Conservation (phyloP, 176 grass and related monocot genomes). For the Avena insularis region DNA sequence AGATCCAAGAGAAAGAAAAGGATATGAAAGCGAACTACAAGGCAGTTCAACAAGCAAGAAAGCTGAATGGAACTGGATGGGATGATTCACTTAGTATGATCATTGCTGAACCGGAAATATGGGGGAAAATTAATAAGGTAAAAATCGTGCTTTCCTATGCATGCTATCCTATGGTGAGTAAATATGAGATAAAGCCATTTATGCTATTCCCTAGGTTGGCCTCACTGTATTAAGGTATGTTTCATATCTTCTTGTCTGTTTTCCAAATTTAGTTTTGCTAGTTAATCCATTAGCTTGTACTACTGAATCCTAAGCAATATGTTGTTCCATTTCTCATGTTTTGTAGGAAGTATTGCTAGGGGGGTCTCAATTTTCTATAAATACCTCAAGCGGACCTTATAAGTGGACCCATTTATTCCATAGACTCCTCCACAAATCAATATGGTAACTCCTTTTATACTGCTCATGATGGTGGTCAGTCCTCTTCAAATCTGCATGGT, state of each 20-base stretch:
- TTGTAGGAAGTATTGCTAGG: neutral
- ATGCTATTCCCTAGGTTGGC: no score
- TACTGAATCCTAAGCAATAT: neutral
- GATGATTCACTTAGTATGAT: neutral
- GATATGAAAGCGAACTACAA: neutral
- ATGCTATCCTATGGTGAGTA: neutral
- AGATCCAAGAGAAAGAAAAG: neutral
- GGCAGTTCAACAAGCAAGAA: neutral
- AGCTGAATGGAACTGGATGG: neutral
- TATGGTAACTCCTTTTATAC: no score
- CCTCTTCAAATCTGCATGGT: no score
- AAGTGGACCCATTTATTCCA: no score
- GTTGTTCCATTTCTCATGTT: neutral
- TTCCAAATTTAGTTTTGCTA: no score
- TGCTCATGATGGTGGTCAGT: no score
- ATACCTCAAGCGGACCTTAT: no score
- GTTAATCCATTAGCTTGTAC: no score
- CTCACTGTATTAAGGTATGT: no score
- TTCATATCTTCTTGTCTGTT: neutral
- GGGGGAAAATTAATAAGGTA: neutral
- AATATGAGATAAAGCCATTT: neutral
- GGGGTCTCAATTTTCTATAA: neutral
- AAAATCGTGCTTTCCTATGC: no score
- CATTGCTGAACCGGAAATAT: neutral
- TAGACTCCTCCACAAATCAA: no score